Conservation (phyloP, 306 rosid genomes). For the Vicia faba region DNA sequence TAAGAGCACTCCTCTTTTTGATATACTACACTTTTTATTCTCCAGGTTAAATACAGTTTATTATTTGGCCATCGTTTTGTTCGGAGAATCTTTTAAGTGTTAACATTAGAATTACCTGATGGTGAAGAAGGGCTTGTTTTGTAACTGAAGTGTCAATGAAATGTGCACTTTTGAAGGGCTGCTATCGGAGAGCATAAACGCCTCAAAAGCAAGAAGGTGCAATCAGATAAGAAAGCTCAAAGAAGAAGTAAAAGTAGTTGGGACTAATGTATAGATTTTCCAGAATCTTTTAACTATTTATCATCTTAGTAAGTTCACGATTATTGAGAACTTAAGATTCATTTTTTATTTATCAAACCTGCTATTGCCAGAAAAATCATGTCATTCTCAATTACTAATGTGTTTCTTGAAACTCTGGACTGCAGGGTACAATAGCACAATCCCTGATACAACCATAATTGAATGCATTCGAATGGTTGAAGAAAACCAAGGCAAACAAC, state of each 20-base stretch:
- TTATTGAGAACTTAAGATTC: slow-evolving; percentile 24
- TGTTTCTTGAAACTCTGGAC: slow-evolving; percentile 12
- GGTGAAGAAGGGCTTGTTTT: background rate
- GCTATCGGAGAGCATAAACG: slow-evolving; percentile 92
- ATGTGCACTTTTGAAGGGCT: slow-evolving; percentile 58
- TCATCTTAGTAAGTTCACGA: slow-evolving; percentile 38
- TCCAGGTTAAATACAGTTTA: slow-evolving; percentile 9
- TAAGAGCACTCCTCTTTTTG: slow-evolving; percentile 42
- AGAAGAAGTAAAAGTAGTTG: slow-evolving; percentile 84
- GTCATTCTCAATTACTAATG: slow-evolving; percentile 2
- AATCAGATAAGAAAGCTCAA: slow-evolving; percentile 75
- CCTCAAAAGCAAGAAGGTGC: slow-evolving; percentile 87
- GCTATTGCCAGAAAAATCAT: background rate
- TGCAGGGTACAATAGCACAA: slow-evolving; percentile 31
- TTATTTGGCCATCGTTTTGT: slow-evolving; percentile 3
- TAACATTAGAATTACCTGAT: slow-evolving; percentile 15
- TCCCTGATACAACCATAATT: slow-evolving; percentile 25
- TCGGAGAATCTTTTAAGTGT: slow-evolving; percentile 21
- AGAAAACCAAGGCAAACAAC: slow-evolving; percentile 13
- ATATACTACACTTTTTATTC: slow-evolving; percentile 1
- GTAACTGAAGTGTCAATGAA: slow-evolving; percentile 32
- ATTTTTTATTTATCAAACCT: slow-evolving; percentile 15
- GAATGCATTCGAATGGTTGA: slow-evolving; percentile 19
- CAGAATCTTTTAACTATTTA: slow-evolving; percentile 22
- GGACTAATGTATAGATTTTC: slow-evolving; percentile 48